phyloP scores from a whole-genome alignment of 2,329 filamentous ascomycete genomes.

The Neurospora sp. region DNA sequence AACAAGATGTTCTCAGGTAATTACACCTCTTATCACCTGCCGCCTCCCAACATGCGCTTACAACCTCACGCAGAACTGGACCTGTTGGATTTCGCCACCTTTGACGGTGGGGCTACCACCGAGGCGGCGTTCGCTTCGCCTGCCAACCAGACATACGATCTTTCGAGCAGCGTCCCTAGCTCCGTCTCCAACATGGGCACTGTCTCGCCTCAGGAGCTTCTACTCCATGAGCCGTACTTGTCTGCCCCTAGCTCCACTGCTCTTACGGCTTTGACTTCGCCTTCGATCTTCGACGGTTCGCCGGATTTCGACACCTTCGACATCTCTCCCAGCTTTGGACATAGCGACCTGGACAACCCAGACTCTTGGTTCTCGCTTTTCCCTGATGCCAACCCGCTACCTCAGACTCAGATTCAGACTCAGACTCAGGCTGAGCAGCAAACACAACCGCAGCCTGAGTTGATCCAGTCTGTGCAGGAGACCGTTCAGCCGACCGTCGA shows the following conservation, averaged over 20 bases:
- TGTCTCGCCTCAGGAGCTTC: slow-evolving; percentile 74
- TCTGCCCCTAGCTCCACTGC: slow-evolving; percentile 76
- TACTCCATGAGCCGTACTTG: slow-evolving; percentile 57
- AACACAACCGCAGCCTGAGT: background rate
- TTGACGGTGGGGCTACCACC: slow-evolving; percentile 40
- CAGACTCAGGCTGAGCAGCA: slow-evolving; percentile 1
- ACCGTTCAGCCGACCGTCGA: slow-evolving; percentile 17
- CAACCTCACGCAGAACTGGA: slow-evolving; percentile 40
- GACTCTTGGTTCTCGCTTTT: slow-evolving; percentile 67
- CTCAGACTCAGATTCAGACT: slow-evolving; percentile 3
- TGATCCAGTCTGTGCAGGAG: slow-evolving; percentile 3
- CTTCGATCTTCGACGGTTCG: slow-evolving; percentile 68
- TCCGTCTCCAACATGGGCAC: slow-evolving; percentile 52
- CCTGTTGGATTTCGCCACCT: slow-evolving; percentile 48
- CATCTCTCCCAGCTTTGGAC: slow-evolving; percentile 67
- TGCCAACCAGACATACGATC: slow-evolving; percentile 41
- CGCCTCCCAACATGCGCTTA: slow-evolving; percentile 19
- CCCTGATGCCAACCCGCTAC: slow-evolving; percentile 35
- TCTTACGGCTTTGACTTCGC: slow-evolving; percentile 77
- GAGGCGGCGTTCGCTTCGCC: slow-evolving; percentile 43
- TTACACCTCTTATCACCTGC: slow-evolving; percentile 14
- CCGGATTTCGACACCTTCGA: slow-evolving; percentile 67
- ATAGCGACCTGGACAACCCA: slow-evolving; percentile 45
- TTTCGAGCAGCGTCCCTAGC: slow-evolving; percentile 36
- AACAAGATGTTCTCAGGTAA: slow-evolving; percentile 52